Conservation (phyloP, 768 basidiomycete species). For the Xerocomus brunneocitrinus region DNA sequence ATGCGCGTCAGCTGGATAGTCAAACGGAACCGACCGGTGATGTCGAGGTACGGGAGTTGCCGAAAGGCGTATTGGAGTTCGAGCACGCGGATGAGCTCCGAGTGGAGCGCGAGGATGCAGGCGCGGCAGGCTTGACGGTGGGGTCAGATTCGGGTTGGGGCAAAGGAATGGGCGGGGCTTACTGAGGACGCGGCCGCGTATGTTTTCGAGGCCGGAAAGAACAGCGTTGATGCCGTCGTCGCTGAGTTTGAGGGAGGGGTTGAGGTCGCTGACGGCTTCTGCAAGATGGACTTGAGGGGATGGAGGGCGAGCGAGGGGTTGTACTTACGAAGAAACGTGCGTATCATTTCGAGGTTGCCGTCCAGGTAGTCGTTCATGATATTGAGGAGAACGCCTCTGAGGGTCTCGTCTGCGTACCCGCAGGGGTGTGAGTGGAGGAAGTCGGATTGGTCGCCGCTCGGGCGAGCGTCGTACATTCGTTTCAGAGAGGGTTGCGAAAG, state of each 20-base stretch:
- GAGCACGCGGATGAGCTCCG: conserved; percentile 70
- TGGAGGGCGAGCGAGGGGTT: too few relatives aligned
- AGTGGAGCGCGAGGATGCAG: conserved; percentile 68
- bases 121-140: conserved; percentile 58
- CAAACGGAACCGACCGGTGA: conserved; percentile 69
- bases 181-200: conserved; percentile 77
- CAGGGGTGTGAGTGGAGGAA: conserved; percentile 50
- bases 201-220: conserved; percentile 60
- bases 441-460: conserved; percentile 39
- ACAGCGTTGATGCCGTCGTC: conserved; percentile 78
- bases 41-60: conserved; percentile 71
- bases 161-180: conserved; percentile 1
- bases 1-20: conserved; percentile 76
- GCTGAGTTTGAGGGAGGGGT: conserved; percentile 69
- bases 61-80: conserved; percentile 78
- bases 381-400: conserved; percentile 65
- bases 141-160: not conserved
- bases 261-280: conserved; percentile 78
- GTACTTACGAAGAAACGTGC: conserved; percentile 63
- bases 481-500: conserved; percentile 69
- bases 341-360: conserved; percentile 83
- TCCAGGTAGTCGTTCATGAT: conserved; percentile 81
- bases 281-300: not conserved
- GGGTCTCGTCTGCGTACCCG: conserved; percentile 71
- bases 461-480: conserved; percentile 62